These are phyloP conservation scores for Syzygium aqueum DNA, from an alignment of 345 rosid genomes.

Conservation along the genomic window DNA sequence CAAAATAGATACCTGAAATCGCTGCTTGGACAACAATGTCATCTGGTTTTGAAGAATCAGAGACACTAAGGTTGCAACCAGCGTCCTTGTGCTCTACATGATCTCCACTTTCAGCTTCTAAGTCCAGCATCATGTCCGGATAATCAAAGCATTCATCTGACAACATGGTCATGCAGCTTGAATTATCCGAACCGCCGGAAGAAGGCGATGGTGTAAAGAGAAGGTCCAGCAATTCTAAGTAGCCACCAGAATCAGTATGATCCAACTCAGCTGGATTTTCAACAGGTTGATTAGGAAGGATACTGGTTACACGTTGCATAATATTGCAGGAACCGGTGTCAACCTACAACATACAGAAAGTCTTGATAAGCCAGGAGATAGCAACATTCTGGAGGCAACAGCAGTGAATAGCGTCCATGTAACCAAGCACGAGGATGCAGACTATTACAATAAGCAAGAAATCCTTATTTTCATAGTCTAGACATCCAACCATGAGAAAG, in stretches of 20 bases:
- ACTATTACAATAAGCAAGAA: neutral
- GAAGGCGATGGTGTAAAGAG: slow-evolving; percentile 18
- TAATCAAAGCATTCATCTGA: slow-evolving; percentile 42
- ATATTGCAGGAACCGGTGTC: neutral
- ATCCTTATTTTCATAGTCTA: neutral
- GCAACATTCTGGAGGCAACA: neutral
- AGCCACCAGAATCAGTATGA: slow-evolving; percentile 16
- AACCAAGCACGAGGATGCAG: neutral
- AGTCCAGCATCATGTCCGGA: slow-evolving; percentile 21
- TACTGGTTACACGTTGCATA: neutral
- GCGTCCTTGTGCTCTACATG: slow-evolving; percentile 1
- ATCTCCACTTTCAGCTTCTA: slow-evolving; percentile 14
- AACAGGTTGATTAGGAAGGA: neutral
- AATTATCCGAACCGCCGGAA: slow-evolving; percentile 36
- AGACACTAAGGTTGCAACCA: slow-evolving; percentile 7
- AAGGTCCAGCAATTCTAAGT: slow-evolving; percentile 41
- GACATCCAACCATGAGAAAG: neutral
- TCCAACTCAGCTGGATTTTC: slow-evolving; percentile 12
- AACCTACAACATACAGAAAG: neutral
- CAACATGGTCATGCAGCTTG: slow-evolving; percentile 37
- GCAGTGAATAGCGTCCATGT: neutral
- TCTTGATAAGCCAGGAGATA: neutral
- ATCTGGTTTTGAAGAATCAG: slow-evolving; percentile 8
- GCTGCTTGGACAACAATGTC: slow-evolving; percentile 16
- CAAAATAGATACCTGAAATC: slow-evolving; percentile 9